Conservation (phyloP, 345 rosid species). For the Citrus australasica region DNA sequence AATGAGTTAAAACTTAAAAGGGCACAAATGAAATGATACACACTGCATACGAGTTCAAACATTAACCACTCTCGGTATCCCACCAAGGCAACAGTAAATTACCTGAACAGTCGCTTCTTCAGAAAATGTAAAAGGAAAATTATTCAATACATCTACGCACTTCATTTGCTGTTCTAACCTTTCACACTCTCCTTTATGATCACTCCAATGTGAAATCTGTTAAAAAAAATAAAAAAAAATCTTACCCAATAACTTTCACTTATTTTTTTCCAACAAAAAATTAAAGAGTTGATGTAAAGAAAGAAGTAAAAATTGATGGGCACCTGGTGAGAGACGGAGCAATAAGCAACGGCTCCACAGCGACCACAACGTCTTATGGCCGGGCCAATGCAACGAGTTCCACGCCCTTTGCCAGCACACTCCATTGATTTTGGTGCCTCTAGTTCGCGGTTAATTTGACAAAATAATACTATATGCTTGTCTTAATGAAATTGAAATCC, state of each 20-base stretch:
- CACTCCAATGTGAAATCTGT: slow-evolving; percentile 69
- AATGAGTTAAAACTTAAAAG: background rate
- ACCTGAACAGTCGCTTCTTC: slow-evolving; percentile 70
- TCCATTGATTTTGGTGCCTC: slow-evolving; percentile 41
- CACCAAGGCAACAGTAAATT: background rate
- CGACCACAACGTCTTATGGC: slow-evolving; percentile 61
- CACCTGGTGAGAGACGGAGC: slow-evolving; percentile 88
- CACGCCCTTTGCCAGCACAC: slow-evolving; percentile 71
- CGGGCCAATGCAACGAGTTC: slow-evolving; percentile 59
- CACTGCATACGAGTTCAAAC: background rate
- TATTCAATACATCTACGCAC: slow-evolving; percentile 47
- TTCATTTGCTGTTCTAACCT: slow-evolving; percentile 84
- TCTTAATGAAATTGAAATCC: background rate
- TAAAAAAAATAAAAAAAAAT: background rate
- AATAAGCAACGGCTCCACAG: slow-evolving; percentile 80
- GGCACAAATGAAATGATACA: background rate
- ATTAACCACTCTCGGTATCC: background rate
- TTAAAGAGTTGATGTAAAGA: background rate
- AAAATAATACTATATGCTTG: background rate
- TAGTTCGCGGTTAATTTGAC: background rate
- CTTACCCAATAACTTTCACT: background rate
- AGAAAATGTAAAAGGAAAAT: slow-evolving; percentile 77
- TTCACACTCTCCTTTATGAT: slow-evolving; percentile 77
- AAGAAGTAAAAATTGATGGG: background rate
- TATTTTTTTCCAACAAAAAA: background rate